phyloP scores from a whole-genome alignment of 2,329 filamentous ascomycete genomes.

The Apiospora malaysiana region DNA sequence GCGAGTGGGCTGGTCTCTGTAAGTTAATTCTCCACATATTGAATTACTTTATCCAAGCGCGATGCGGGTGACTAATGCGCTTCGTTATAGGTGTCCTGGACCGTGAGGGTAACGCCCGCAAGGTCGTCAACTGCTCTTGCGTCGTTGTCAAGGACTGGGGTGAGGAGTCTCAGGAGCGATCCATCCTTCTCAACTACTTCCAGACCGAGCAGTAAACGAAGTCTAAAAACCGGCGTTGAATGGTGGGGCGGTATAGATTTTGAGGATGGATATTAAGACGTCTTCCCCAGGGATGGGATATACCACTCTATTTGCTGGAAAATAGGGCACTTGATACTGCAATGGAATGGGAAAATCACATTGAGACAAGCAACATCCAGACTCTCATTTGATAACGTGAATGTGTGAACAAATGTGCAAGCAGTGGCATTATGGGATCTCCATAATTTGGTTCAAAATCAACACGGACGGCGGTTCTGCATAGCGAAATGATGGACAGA shows the following conservation, averaged over 20 bases:
- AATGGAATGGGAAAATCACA: slow-evolving; percentile 45
- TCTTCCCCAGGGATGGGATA: slow-evolving; percentile 33
- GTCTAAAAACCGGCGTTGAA: slow-evolving; percentile 40
- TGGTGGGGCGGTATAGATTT: slow-evolving; percentile 36
- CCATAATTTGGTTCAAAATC: not conserved
- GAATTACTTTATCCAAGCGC: not conserved
- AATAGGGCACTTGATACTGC: slow-evolving; percentile 29
- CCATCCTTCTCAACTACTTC: slow-evolving; percentile 99
- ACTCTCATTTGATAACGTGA: not conserved
- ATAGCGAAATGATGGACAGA: not conserved
- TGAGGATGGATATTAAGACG: slow-evolving; percentile 33
- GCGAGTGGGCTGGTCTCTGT: slow-evolving; percentile 99
- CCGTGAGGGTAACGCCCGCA: slow-evolving; percentile 98
- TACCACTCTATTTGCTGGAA: slow-evolving; percentile 28
- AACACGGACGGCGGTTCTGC: not conserved
- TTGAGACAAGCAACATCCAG: slow-evolving; percentile 21
- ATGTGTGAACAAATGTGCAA: not conserved
- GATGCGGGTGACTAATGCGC: not conserved
- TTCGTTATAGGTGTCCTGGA: slow-evolving; percentile 82
- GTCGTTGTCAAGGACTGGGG: slow-evolving; percentile 99
- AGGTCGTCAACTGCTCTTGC: slow-evolving; percentile 99
- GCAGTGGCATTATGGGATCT: not conserved
- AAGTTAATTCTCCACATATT: slow-evolving; percentile 57
- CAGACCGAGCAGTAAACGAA: slow-evolving; percentile 77
- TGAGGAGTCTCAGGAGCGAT: slow-evolving; percentile 99